These are phyloP conservation scores for Ogataea haglerorum DNA, from an alignment of 805 yeast genomes.

Conservation along the genomic window DNA sequence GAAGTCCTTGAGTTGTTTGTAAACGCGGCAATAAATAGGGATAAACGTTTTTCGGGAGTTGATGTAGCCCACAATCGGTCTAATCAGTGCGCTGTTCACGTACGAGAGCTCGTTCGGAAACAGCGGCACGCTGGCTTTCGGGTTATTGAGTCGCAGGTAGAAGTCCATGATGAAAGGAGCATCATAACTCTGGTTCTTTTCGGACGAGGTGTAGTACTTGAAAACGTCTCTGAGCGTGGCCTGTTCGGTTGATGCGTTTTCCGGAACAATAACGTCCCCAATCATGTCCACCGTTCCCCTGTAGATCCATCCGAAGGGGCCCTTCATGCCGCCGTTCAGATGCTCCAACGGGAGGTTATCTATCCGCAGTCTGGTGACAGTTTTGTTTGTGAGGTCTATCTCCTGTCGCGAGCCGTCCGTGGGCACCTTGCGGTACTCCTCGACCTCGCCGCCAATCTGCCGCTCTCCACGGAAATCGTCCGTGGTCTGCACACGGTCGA, in stretches of 20 bases:
- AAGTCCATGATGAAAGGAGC: conserved; percentile 67
- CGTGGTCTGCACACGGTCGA: conserved; percentile 70
- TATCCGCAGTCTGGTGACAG: conserved; percentile 74
- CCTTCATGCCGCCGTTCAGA: conserved; percentile 82
- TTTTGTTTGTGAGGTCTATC: conserved; percentile 24
- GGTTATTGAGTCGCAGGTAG: conserved; percentile 75
- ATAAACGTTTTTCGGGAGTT: conserved; percentile 87
- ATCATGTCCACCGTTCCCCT: conserved; percentile 89
- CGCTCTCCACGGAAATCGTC: conserved; percentile 41
- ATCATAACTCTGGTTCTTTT: conserved; percentile 3
- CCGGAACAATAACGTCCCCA: conserved; percentile 83
- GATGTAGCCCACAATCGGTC: conserved; percentile 95
- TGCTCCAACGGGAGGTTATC: conserved; percentile 87
- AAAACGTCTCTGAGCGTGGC: conserved; percentile 44
- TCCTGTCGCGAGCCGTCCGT: background rate
- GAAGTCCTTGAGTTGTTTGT: conserved; percentile 76
- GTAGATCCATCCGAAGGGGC: conserved; percentile 97
- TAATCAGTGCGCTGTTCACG: conserved; percentile 82
- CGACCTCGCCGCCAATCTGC: conserved; percentile 25
- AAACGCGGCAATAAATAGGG: conserved; percentile 79
- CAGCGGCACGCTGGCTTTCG: conserved; percentile 84
- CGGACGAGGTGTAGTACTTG: conserved; percentile 21
- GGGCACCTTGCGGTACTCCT: conserved; percentile 9
- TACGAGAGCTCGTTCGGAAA: conserved; percentile 87
- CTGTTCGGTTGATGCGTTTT: conserved; percentile 40